phyloP scores from a whole-genome alignment of 1,284 basidiomycete genomes.

The Ceratobasidium sp. region DNA sequence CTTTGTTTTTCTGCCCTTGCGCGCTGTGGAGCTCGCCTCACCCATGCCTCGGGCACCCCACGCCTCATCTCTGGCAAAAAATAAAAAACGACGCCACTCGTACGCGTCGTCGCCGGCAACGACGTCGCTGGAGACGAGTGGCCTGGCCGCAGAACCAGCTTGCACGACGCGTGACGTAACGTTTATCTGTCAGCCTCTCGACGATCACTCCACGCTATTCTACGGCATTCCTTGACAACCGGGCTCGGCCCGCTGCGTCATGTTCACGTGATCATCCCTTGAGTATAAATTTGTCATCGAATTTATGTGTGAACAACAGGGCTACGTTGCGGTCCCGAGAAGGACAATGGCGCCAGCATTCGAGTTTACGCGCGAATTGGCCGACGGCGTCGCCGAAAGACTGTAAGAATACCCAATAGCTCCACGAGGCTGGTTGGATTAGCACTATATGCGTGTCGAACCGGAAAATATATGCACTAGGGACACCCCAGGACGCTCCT shows the following conservation, averaged over 20 bases:
- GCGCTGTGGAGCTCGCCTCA: slow-evolving; percentile 9
- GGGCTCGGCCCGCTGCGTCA: slow-evolving; percentile 15
- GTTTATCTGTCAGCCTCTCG: slow-evolving; percentile 13
- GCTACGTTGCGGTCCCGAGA: neutral
- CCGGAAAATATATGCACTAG: neutral
- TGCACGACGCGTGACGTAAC: slow-evolving; percentile 28
- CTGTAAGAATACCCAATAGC: slow-evolving; percentile 26
- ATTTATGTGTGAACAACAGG: too few species aligned
- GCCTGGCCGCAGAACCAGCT: neutral
- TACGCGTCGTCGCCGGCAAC: slow-evolving; percentile 10
- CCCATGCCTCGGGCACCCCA: neutral
- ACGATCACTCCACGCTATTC: slow-evolving; percentile 31
- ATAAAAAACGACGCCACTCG: neutral
- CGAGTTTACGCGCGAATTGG: slow-evolving; percentile 21
- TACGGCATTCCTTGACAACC: slow-evolving; percentile 12
- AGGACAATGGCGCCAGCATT: slow-evolving; percentile 28
- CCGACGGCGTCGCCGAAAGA: slow-evolving; percentile 8
- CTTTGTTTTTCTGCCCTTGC: slow-evolving; percentile 2
- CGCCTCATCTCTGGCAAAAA: neutral
- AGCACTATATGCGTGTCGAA: slow-evolving; percentile 8
- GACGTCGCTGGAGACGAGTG: neutral
- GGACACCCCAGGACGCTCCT: neutral
- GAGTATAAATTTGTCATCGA: neutral
- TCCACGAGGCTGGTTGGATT: slow-evolving; percentile 18
- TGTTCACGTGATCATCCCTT: neutral